Conservation (phyloP, 352 stramenopile species). For the Phytopythium mirpurense region DNA sequence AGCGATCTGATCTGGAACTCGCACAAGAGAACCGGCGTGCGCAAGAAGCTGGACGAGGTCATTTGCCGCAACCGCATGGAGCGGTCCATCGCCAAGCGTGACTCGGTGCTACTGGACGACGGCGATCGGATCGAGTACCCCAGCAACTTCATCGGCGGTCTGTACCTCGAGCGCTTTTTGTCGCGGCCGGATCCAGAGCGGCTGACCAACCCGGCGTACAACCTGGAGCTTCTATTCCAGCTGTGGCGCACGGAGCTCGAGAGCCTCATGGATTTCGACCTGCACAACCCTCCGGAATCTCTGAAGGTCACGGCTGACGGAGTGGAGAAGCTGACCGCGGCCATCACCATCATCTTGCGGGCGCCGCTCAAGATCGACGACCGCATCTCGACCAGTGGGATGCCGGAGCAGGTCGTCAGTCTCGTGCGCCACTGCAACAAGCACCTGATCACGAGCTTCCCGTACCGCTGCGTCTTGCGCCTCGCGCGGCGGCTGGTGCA, state of each 20-base stretch:
- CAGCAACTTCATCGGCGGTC: constrained; percentile 61
- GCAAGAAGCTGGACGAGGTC: constrained; percentile 68
- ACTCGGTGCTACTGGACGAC: constrained; percentile 71
- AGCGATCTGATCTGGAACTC: constrained; percentile 84
- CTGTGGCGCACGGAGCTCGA: constrained; percentile 60
- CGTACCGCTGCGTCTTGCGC: constrained; percentile 59
- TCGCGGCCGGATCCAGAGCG: constrained; percentile 61
- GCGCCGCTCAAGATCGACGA: constrained; percentile 64
- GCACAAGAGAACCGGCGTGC: constrained; percentile 64
- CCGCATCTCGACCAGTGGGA: constrained; percentile 55
- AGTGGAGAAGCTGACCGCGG: constrained; percentile 67
- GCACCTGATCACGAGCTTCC: constrained; percentile 59
- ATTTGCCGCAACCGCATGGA: constrained; percentile 76
- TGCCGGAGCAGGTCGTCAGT: constrained; percentile 70
- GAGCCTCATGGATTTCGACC: constrained; percentile 49
- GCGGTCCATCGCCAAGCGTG: constrained; percentile 65
- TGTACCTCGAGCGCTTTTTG: constrained; percentile 76
- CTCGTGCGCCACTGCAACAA: constrained; percentile 74
- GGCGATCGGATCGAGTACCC: constrained; percentile 55
- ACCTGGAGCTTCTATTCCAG: constrained; percentile 72
- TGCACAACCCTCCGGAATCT: constrained; percentile 50
- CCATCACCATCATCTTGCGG: constrained; percentile 65
- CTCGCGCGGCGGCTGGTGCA: constrained; percentile 59
- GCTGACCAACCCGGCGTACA: constrained; percentile 72
- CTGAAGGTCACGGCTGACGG: constrained; percentile 42